Evolutionary conservation across 2,329 filamentous ascomycete genomes (phyloP), one percentile per base, ranked within the genome.

Genomic region (Curvularia sp.): DNA sequence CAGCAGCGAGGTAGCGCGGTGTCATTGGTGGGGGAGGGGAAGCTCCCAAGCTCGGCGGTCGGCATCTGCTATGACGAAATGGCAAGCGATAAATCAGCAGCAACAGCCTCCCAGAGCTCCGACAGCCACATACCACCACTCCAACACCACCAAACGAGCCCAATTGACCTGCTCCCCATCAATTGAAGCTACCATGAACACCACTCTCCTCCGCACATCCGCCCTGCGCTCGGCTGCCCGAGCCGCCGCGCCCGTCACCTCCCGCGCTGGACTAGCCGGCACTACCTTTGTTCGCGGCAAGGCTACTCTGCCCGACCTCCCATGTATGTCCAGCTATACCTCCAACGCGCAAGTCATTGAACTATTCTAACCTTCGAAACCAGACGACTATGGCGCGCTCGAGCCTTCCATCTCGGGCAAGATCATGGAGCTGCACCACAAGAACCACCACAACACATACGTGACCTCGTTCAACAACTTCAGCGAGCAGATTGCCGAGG

Each of bases 391-490:
- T 80, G 92, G 90, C 76, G 95, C 93, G 52, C 92, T 99, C 72
- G 95, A 99, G 83, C 87, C 86, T 67, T 79, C 85, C 75, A 85
- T 97, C 82, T 93, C 90, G 49, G 90, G 90, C 78, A 88, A 95
- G 81, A 97, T 97, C 83, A 97, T 97, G 93, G 91, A 96, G 83
- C 87, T 96, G 46, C 93, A 97, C 85, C 91, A 97, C 86, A 89
- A 86, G 82, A 94, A 93, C 81, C 93, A 97, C 85, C 93, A 97
- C 84, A 88, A 94, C 80, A 93, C 93, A 73, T 97, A 97, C 78
- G 92, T 97, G 70, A 95, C 88, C 79, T 90, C 89, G 77, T 91
- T 91, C 83, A 97, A 97, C 83, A 85, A 88, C 61, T 89, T 91
- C 57, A 82, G 87, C 67, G 88, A 93, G 79, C 88, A 93, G 75